Conservation (phyloP, 164 flowering plant genomes). For the Aristolochia contorta region DNA sequence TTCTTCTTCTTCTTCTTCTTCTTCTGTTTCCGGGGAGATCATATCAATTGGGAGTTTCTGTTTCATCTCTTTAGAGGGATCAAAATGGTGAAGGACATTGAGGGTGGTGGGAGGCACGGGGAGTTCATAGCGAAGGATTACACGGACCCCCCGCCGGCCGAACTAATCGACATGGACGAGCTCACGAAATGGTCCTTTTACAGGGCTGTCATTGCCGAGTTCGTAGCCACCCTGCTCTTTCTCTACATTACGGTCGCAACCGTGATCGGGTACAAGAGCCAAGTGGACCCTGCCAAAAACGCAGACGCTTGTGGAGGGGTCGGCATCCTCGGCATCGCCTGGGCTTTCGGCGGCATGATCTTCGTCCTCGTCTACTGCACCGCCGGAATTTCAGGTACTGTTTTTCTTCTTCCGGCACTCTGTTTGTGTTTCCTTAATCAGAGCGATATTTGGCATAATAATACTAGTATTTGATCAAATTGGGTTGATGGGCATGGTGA, state of each 20-base stretch:
- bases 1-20: neutral
- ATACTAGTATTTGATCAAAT: no score
- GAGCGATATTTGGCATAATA: no score
- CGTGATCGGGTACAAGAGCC: slow-evolving; percentile 50
- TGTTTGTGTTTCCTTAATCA: no score
- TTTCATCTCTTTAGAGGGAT: no score
- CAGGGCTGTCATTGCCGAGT: slow-evolving; percentile 63
- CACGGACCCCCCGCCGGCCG: slow-evolving; percentile 62
- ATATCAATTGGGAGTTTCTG: no score
- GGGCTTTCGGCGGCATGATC: slow-evolving; percentile 76
- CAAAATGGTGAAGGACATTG: slow-evolving; percentile 45
- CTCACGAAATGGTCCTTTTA: slow-evolving; percentile 42
- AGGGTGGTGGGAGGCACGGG: slow-evolving; percentile 18
- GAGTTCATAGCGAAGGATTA: slow-evolving; percentile 41
- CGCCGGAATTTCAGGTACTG: slow-evolving; percentile 65
- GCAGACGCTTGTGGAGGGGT: slow-evolving; percentile 38
- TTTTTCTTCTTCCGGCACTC: no score
- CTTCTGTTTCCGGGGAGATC: no score
- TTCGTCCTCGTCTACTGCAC: slow-evolving; percentile 69
- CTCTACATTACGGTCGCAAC: slow-evolving; percentile 51
- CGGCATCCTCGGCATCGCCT: slow-evolving; percentile 62
- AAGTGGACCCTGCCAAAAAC: slow-evolving; percentile 14
- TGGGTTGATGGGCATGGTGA: no score
- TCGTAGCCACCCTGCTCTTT: slow-evolving; percentile 54
- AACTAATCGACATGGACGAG: slow-evolving; percentile 39